Evolutionary conservation across 345 rosid species (phyloP).

Genomic region (Hibiscus syriacus): DNA sequence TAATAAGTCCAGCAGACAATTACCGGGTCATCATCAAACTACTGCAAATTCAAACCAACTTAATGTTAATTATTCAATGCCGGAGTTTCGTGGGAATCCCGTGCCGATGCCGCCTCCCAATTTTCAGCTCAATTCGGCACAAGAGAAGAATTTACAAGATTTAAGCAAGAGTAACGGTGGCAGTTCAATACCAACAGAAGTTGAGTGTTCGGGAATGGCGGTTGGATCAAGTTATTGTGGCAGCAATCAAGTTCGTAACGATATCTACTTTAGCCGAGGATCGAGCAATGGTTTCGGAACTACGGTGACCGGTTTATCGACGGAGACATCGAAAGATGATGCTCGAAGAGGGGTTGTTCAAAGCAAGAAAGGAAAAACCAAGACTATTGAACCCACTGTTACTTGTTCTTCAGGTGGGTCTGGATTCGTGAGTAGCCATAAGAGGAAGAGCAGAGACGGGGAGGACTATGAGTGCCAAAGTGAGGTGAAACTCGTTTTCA

Average conservation of each 20-base stretch:
- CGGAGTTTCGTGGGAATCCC: slow-evolving; percentile 15
- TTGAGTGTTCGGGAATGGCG: slow-evolving; percentile 44
- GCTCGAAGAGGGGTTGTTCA: slow-evolving; percentile 11
- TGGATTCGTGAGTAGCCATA: slow-evolving; percentile 26
- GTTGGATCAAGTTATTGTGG: slow-evolving; percentile 58
- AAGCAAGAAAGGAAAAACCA: slow-evolving; percentile 30
- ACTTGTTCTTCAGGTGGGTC: slow-evolving; percentile 57
- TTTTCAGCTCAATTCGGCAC: slow-evolving; percentile 20
- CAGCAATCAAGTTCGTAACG: slow-evolving; percentile 42
- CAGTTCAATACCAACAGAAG: slow-evolving; percentile 16
- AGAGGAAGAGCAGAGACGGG: slow-evolving; percentile 49
- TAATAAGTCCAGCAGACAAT: slow-evolving; percentile 21
- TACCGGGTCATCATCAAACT: not conserved
- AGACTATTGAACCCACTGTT: slow-evolving; percentile 31
- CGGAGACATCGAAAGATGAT: slow-evolving; percentile 23
- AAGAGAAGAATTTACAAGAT: slow-evolving; percentile 19
- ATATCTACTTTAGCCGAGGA: slow-evolving; percentile 33
- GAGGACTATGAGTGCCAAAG: slow-evolving; percentile 56
- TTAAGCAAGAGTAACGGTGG: slow-evolving; percentile 17
- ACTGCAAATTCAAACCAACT: slow-evolving; percentile 18
- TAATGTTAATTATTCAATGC: slow-evolving; percentile 14
- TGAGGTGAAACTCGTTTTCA: slow-evolving; percentile 31
- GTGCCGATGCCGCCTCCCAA: slow-evolving; percentile 49
- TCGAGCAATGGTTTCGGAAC: slow-evolving; percentile 27
- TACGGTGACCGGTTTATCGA: slow-evolving; percentile 24